Base-by-base conservation (phyloP, 768 basidiomycete species). In the Panaeolus papilionaceus region DNA sequence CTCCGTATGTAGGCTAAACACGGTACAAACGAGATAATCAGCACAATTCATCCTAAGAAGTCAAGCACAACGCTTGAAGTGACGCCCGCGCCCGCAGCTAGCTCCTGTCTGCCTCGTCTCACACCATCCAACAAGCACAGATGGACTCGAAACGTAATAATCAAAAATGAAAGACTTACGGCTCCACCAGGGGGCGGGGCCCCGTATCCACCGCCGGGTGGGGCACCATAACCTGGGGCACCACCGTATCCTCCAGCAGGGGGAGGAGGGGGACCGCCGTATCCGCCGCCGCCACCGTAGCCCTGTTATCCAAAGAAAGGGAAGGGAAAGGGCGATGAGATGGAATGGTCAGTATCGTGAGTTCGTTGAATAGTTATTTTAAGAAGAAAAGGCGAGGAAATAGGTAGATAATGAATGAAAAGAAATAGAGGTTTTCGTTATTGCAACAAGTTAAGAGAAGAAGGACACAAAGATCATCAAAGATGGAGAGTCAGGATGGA, bases 1-100 rank as follows among this genome's bases (percentile, higher is more conserved):
- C 81, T 38, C 77, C 79, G 61, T 83, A 82, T 33, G 74, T 74
- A 33, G 54, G 5, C 81, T 81, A 64, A 14, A 47, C 14, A 26
- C 6, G 18, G 11, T 23, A 23, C 23, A 23, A n/a, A 38, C 47
- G 10, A 49, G 45, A 33, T 28, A 23, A 12, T 28, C 33, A 26
- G 77, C 78, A 70, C 79, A 79, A 63, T 78, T 79, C 77, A 77
- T 28, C 44, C 67, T 63, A 33, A 33, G 33, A 33, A 33, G 33
- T 23, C 77, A 62, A 66, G 70, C 18, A 70, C 71, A 64, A 68
- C 67, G 47, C 39, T 64, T 9, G 23, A 42, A 12, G 26, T 45
- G 23, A 42, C 23, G 26, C 37, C 47, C 64, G 28, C 67, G 23
- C 67, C 61, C 33, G 33, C 33, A 33, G 63, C 47, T 45, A 33